phyloP scores from a whole-genome alignment of 768 basidiomycete species.

The Gautieria morchelliformis region DNA sequence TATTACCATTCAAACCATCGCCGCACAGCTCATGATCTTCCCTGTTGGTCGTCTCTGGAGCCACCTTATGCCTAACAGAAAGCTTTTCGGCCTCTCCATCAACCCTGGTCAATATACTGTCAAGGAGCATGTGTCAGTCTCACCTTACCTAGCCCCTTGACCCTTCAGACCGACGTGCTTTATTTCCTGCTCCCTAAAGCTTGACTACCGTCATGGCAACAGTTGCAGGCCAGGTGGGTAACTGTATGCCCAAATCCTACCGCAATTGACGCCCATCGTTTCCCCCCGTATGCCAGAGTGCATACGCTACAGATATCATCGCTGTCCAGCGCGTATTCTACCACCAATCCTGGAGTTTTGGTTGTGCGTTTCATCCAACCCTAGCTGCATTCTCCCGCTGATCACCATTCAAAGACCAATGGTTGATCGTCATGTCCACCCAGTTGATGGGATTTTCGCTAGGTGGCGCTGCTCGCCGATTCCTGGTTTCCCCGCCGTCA shows the following conservation, averaged over 20 bases:
- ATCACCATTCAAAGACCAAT: constrained; percentile 18
- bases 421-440: constrained; percentile 46
- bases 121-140: constrained; percentile 57
- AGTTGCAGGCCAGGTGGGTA: constrained; percentile 7
- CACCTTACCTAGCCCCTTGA: background rate
- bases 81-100: constrained; percentile 16
- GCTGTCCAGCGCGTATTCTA: constrained; percentile 70
- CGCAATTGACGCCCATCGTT: background rate
- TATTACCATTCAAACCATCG: constrained; percentile 29
- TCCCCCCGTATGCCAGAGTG: constrained; percentile 10
- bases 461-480: constrained; percentile 50
- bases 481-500: constrained; percentile 54
- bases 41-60: constrained; percentile 48
- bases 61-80: constrained; percentile 7
- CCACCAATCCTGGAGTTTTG: constrained; percentile 43
- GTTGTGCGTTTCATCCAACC: constrained; percentile 14
- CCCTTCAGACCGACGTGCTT: background rate
- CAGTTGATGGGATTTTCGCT: constrained; percentile 55
- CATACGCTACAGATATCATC: constrained; percentile 51
- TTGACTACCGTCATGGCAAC: constrained; percentile 20
- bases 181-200: background rate
- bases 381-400: background rate
- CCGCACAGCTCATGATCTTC: constrained; percentile 62
- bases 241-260: background rate
- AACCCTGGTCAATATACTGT: constrained; percentile 68